Percentiles rank a stretch among this genome's conserved stretches.
These are phyloP conservation scores for Fusarium buharicum DNA, from an alignment of 2,329 filamentous ascomycete genomes.

Conservation along the genomic window DNA sequence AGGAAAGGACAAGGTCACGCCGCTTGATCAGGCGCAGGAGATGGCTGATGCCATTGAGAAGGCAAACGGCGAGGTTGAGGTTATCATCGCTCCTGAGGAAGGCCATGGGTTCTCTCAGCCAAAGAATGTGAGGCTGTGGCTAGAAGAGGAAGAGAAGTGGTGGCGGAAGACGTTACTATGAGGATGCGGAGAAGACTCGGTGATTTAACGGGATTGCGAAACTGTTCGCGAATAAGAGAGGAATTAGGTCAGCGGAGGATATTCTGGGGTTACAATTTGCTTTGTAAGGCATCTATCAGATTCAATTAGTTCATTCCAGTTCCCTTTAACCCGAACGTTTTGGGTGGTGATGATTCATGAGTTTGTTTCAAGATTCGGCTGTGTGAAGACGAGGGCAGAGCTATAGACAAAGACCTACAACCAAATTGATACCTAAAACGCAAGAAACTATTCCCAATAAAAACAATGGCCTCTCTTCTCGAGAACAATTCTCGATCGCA, in stretches of 20 bases:
- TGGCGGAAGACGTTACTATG: constrained; percentile 56
- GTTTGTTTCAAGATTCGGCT: not conserved
- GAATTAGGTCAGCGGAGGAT: not conserved
- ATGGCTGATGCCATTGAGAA: constrained; percentile 59
- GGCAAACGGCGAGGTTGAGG: constrained; percentile 56
- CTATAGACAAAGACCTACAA: not conserved
- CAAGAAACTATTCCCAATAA: too few relatives aligned
- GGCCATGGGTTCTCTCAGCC: constrained; percentile 61
- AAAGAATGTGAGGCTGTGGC: constrained; percentile 52
- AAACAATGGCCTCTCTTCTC: not conserved
- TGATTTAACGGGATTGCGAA: not conserved
- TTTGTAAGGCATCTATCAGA: not conserved
- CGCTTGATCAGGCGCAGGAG: constrained; percentile 64
- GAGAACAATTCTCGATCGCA: not conserved
- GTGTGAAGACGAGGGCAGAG: not conserved
- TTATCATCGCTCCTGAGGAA: constrained; percentile 61
- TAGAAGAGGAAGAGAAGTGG: constrained; percentile 60
- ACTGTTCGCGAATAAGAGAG: not conserved
- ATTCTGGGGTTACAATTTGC: not conserved
- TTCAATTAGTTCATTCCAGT: not conserved
- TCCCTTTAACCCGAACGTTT: not conserved
- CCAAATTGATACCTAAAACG: not conserved
- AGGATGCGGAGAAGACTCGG: not conserved
- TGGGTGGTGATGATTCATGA: not conserved
- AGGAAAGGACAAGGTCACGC: constrained; percentile 65